Conservation (phyloP, 2,329 filamentous ascomycete genomes). For the Hortaea werneckii region DNA sequence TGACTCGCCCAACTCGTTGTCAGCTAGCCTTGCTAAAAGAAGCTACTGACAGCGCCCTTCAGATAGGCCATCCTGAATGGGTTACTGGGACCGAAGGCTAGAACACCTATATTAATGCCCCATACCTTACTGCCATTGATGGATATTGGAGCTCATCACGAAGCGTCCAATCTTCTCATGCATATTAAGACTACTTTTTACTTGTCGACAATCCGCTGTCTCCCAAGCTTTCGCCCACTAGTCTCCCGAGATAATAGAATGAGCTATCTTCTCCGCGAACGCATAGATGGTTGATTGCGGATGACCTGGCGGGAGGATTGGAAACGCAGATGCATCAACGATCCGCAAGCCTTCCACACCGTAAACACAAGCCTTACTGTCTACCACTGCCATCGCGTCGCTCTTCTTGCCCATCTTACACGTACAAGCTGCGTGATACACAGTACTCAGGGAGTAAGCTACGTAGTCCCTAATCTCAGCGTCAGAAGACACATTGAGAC, state of each 20-base stretch:
- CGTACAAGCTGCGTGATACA: conserved; percentile 10
- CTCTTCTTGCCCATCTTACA: conserved; percentile 1
- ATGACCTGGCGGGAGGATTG: conserved; percentile 10
- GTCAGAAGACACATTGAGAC: conserved; percentile 9
- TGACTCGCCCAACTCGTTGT: too few species aligned
- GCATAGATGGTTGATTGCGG: conserved; percentile 10
- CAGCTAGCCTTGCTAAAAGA: too few species aligned
- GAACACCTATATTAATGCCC: too few species aligned
- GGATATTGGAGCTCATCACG: too few species aligned
- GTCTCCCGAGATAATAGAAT: neutral
- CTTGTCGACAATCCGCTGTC: too few species aligned
- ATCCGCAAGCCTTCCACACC: conserved; percentile 14
- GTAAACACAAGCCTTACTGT: conserved; percentile 10
- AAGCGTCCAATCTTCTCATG: too few species aligned
- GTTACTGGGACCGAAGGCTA: too few species aligned
- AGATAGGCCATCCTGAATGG: too few species aligned
- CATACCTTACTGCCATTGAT: too few species aligned
- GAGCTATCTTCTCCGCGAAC: conserved; percentile 1
- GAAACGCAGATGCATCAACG: conserved; percentile 13
- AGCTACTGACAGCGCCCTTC: too few species aligned
- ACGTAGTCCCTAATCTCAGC: conserved; percentile 5
- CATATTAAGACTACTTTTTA: too few species aligned
- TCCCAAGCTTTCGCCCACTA: neutral
- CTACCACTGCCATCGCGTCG: conserved; percentile 7
- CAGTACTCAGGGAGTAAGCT: neutral